A percentile compares a stretch with the other conserved stretches of the same genome.
These are phyloP conservation scores for Naganishia sp. DNA, from an alignment of 1,284 basidiomycete species.

Conservation along the genomic window DNA sequence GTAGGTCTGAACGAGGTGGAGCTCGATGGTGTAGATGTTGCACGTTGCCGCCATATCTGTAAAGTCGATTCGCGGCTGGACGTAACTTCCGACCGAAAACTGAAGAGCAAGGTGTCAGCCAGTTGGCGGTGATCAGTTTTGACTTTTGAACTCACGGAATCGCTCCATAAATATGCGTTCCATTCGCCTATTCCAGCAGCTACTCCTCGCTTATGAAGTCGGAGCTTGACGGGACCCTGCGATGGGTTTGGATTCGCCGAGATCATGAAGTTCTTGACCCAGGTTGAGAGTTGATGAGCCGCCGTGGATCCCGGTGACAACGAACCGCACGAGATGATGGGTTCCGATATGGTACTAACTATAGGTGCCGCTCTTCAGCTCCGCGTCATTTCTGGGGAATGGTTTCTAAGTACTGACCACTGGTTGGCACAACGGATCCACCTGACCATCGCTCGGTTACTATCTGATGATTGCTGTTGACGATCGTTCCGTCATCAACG, in stretches of 20 bases:
- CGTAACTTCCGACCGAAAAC: slow-evolving; percentile 24
- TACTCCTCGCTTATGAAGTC: slow-evolving; percentile 12
- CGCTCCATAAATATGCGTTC: slow-evolving; percentile 26
- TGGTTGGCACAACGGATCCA: slow-evolving; percentile 10
- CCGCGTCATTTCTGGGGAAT: not conserved
- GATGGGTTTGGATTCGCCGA: slow-evolving; percentile 22
- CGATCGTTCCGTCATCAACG: slow-evolving; percentile 14
- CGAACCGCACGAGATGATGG: slow-evolving; percentile 16
- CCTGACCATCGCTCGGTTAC: slow-evolving; percentile 15
- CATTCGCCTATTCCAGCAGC: slow-evolving; percentile 14
- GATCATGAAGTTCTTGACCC: slow-evolving; percentile 16
- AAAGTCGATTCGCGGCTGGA: slow-evolving; percentile 7
- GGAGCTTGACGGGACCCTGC: slow-evolving; percentile 4
- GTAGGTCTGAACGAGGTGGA: slow-evolving; percentile 19
- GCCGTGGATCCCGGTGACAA: slow-evolving; percentile 15
- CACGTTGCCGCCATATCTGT: slow-evolving; percentile 9
- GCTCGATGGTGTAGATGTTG: slow-evolving; percentile 22
- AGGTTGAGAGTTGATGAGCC: slow-evolving; percentile 12
- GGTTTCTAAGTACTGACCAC: not conserved
- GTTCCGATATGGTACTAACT: slow-evolving; percentile 5
- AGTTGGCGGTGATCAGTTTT: not conserved
- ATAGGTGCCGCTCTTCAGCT: too few relatives aligned
- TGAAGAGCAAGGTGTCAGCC: not conserved
- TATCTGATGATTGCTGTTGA: slow-evolving; percentile 12
- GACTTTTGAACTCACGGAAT: not conserved